Evolutionary conservation across 2,329 filamentous ascomycete species (phyloP).

Genomic region (Scedosporium apiospermum): DNA sequence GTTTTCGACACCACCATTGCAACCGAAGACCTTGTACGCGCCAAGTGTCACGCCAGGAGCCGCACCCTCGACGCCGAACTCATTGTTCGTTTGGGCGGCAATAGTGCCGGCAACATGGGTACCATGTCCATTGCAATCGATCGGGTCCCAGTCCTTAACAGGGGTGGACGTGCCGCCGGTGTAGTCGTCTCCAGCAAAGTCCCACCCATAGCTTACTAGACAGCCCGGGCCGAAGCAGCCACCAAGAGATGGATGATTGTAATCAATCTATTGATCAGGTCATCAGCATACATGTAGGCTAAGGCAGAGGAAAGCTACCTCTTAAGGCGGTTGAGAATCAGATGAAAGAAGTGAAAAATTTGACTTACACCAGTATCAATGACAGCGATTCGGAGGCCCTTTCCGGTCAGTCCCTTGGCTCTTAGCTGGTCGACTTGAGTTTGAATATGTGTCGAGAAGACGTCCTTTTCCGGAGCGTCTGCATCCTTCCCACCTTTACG

Average conservation of each 20-base stretch:
- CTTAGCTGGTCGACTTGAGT: slow-evolving; percentile 46
- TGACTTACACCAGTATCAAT: slow-evolving; percentile 43
- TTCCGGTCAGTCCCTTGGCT: slow-evolving; percentile 36
- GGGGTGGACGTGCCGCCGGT: slow-evolving; percentile 26
- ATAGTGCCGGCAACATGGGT: slow-evolving; percentile 55
- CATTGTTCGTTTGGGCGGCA: slow-evolving; percentile 43
- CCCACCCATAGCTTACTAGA: slow-evolving; percentile 46
- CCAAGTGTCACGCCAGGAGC: slow-evolving; percentile 47
- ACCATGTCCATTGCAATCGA: slow-evolving; percentile 49
- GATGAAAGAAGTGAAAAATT: not conserved
- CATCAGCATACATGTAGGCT: not conserved
- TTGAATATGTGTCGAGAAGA: slow-evolving; percentile 43
- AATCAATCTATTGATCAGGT: slow-evolving; percentile 38
- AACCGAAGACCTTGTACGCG: slow-evolving; percentile 49
- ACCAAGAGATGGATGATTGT: slow-evolving; percentile 52
- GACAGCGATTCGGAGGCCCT: slow-evolving; percentile 42
- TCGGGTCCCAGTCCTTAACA: slow-evolving; percentile 39
- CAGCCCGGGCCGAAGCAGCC: slow-evolving; percentile 53
- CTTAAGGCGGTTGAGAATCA: not conserved
- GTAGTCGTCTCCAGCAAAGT: slow-evolving; percentile 48
- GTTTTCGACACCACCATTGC: slow-evolving; percentile 36
- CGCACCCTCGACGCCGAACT: slow-evolving; percentile 40
- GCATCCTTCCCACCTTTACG: not conserved
- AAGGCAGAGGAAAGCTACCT: not conserved
- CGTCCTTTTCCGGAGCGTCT: slow-evolving; percentile 20